Evolutionary conservation across 2,329 filamentous ascomycete species (phyloP).

Genomic region (Colletotrichum ledebouriae): DNA sequence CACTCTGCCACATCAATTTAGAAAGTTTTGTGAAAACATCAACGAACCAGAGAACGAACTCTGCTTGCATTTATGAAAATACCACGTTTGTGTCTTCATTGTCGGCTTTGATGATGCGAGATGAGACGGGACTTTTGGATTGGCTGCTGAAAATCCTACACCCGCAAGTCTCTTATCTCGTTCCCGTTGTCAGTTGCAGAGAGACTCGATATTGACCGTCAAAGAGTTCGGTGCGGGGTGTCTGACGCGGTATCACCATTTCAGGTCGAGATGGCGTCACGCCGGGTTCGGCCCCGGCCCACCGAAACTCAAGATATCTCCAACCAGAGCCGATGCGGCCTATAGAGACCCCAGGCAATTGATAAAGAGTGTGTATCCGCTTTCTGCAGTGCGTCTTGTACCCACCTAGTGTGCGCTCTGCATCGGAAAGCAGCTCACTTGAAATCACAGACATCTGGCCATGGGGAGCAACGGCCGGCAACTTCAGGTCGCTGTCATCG

Average conservation of each 20-base stretch:
- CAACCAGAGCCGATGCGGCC: constrained; percentile 13
- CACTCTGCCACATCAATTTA: no score
- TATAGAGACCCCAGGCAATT: neutral
- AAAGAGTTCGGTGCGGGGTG: constrained; percentile 27
- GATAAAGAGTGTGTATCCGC: constrained; percentile 11
- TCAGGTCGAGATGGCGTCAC: constrained; percentile 35
- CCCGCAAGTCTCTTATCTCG: constrained; percentile 16
- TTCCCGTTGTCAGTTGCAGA: constrained; percentile 5
- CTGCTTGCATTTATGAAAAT: neutral
- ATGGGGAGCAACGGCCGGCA: constrained; percentile 26
- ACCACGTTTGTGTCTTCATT: constrained; percentile 30
- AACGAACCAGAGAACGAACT: no score
- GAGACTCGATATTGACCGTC: neutral
- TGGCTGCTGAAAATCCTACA: constrained; percentile 10
- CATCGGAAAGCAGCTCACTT: neutral
- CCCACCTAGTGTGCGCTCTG: neutral
- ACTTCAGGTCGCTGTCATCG: constrained; percentile 60
- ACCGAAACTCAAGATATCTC: constrained; percentile 29
- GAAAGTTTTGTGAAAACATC: no score
- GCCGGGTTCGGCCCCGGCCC: constrained; percentile 41
- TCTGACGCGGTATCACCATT: constrained; percentile 36
- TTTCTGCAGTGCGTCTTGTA: neutral
- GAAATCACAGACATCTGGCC: neutral
- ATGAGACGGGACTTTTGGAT: neutral
- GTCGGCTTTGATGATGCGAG: constrained; percentile 32